phyloP scores from a whole-genome alignment of 1,284 basidiomycete species.

The Moesziomyces globuligerus region DNA sequence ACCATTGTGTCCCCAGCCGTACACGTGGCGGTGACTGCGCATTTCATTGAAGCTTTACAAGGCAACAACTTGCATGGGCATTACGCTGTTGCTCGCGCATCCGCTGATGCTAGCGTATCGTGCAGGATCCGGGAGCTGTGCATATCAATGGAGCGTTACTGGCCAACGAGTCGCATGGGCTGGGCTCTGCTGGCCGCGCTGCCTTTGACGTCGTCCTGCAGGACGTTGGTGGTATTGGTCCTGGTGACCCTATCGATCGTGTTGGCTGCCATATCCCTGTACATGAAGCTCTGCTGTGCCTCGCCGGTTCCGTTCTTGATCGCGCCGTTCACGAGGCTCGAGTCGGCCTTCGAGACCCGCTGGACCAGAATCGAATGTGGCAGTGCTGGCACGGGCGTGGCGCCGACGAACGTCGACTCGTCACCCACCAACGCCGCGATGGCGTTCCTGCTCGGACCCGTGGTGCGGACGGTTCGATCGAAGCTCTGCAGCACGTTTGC shows the following conservation, averaged over 20 bases:
- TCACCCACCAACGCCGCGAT: slow-evolving; percentile 14
- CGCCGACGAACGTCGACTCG: slow-evolving; percentile 19
- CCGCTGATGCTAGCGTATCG: too few relatives aligned
- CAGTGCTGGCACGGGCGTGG: slow-evolving; percentile 4
- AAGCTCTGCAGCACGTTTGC: slow-evolving; percentile 17
- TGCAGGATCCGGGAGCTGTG: too few relatives aligned
- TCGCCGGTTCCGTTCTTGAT: slow-evolving; percentile 17
- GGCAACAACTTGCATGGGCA: too few relatives aligned
- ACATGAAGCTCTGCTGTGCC: slow-evolving; percentile 20
- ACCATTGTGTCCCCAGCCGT: too few relatives aligned
- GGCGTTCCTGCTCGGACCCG: background rate
- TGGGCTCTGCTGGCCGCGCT: slow-evolving; percentile 20
- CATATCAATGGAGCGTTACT: too few relatives aligned
- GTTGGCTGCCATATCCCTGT: slow-evolving; percentile 24
- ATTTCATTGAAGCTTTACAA: too few relatives aligned
- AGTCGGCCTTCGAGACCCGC: slow-evolving; percentile 1
- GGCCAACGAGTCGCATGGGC: slow-evolving; percentile 18
- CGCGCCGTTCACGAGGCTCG: slow-evolving; percentile 14
- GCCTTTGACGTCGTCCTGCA: slow-evolving; percentile 13
- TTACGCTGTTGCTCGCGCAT: too few relatives aligned
- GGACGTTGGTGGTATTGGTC: slow-evolving; percentile 23
- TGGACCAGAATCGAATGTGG: slow-evolving; percentile 12
- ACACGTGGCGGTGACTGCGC: too few relatives aligned
- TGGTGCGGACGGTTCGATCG: slow-evolving; percentile 9
- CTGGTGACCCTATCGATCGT: slow-evolving; percentile 25